Evolutionary conservation across 164 flowering plant genomes (phyloP).

Genomic region (Macadamia tetraphylla): DNA sequence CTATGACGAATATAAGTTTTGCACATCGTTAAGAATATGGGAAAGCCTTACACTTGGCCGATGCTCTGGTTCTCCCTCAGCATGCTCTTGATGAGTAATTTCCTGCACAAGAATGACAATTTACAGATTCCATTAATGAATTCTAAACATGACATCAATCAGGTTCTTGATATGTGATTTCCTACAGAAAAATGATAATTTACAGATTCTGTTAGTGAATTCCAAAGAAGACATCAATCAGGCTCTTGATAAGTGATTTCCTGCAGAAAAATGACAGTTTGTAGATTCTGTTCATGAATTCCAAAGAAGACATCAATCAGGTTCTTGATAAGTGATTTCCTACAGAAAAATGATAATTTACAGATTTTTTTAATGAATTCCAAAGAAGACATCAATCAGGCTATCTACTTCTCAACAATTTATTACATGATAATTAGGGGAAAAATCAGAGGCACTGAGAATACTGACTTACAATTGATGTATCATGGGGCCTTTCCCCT

Average conservation of each 20-base stretch:
- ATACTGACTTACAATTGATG: constrained; percentile 52
- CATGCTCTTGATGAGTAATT: constrained; percentile 91
- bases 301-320: no score
- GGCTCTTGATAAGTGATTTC: no score
- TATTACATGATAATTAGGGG: neutral
- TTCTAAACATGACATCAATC: neutral
- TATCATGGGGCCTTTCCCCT: no score
- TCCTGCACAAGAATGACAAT: constrained; percentile 41
- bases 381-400: neutral
- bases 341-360: constrained; percentile 22
- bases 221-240: no score
- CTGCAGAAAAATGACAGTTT: neutral
- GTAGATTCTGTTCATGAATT: no score
- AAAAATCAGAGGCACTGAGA: neutral
- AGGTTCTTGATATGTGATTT: no score
- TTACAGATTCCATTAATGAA: neutral
- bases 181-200: no score
- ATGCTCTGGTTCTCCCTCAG: constrained; percentile 90
- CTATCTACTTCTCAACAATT: neutral
- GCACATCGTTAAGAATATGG: neutral
- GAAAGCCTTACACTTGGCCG: constrained; percentile 70
- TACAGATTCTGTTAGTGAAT: no score
- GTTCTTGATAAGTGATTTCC: constrained; percentile 39
- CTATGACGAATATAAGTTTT: neutral
- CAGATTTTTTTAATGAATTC: neutral